Conservation (phyloP, 352 stramenopile genomes). For the Globisporangium irregulare region DNA sequence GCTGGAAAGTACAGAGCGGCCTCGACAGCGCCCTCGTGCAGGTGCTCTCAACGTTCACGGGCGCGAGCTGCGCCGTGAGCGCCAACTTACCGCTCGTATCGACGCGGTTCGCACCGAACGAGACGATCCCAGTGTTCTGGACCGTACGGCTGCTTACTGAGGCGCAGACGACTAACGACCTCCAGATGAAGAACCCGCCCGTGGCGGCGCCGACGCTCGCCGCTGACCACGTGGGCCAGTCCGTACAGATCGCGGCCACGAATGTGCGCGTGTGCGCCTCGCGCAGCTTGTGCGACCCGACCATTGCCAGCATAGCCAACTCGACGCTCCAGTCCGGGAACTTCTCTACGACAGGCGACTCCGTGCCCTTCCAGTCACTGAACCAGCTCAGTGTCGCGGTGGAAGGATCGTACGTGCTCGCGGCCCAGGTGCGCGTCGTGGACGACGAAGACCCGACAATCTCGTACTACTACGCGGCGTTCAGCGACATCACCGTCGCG, state of each 20-base stretch:
- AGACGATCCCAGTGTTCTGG: slow-evolving; percentile 48
- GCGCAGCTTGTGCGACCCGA: slow-evolving; percentile 34
- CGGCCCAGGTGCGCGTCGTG: slow-evolving; percentile 39
- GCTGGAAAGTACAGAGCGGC: slow-evolving; percentile 37
- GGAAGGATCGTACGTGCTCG: slow-evolving; percentile 40
- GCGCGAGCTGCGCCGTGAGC: slow-evolving; percentile 28
- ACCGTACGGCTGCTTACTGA: slow-evolving; percentile 26
- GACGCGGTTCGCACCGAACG: slow-evolving; percentile 30
- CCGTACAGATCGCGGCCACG: slow-evolving; percentile 45
- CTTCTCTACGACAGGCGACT: slow-evolving; percentile 30
- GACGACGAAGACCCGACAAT: slow-evolving; percentile 32
- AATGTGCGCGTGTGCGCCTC: slow-evolving; percentile 42
- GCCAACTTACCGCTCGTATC: slow-evolving; percentile 33
- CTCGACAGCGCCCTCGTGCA: slow-evolving; percentile 12
- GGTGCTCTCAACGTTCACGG: slow-evolving; percentile 23
- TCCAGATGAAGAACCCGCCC: slow-evolving; percentile 45
- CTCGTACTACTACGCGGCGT: slow-evolving; percentile 53
- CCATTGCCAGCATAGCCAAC: slow-evolving; percentile 16
- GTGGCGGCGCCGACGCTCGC: slow-evolving; percentile 26
- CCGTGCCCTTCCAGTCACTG: slow-evolving; percentile 40
- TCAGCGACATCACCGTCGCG: slow-evolving; percentile 36
- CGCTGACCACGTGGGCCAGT: slow-evolving; percentile 23
- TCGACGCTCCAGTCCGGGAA: slow-evolving; percentile 37
- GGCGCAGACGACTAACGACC: slow-evolving; percentile 29
- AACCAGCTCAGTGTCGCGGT: slow-evolving; percentile 30